phyloP scores from a whole-genome alignment of 805 yeast species.

The Metschnikowia drakensbergensis region DNA sequence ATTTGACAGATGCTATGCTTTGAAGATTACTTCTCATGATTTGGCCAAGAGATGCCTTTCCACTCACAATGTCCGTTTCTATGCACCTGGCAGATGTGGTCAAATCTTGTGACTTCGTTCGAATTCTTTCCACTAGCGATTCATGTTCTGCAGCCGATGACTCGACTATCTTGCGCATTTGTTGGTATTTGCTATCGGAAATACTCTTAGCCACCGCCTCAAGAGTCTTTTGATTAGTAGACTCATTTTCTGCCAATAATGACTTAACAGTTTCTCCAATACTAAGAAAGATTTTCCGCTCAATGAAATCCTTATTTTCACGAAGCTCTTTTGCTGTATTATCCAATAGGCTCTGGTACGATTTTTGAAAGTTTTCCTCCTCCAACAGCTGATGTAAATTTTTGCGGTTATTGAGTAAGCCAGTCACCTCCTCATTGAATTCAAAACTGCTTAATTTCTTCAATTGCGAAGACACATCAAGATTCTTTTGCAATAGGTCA shows the following conservation, averaged over 20 bases:
- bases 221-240: neutral
- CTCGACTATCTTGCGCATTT: neutral
- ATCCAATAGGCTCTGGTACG: neutral
- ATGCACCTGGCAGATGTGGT: neutral
- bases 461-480: neutral
- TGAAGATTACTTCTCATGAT: neutral
- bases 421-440: neutral
- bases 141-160: neutral
- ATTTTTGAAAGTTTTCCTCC: neutral
- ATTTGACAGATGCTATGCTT: neutral
- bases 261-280: neutral
- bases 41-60: neutral
- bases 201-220: conserved; percentile 1
- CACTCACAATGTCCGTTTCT: neutral
- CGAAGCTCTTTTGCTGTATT: neutral
- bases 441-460: neutral
- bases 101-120: neutral
- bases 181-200: neutral
- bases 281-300: neutral
- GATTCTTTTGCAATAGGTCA: neutral
- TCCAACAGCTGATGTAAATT: neutral
- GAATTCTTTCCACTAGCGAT: neutral
- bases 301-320: neutral
- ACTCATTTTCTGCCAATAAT: conserved; percentile 2
- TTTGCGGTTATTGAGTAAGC: neutral